These are phyloP conservation scores for Alloascoidea africana DNA, from an alignment of 805 yeast genomes.

Conservation along the genomic window DNA sequence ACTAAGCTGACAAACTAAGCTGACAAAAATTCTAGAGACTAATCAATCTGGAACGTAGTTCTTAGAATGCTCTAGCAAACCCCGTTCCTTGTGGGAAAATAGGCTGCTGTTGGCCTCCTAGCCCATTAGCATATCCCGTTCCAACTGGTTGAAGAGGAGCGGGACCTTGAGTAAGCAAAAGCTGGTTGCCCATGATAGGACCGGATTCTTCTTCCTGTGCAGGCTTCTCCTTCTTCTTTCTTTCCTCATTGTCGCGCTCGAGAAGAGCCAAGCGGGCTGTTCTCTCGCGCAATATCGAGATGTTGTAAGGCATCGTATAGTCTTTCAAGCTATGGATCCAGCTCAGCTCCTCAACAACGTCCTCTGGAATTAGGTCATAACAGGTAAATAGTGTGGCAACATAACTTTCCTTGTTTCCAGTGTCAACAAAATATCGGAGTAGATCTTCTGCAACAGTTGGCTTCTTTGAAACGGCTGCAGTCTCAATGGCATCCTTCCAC, in stretches of 20 bases:
- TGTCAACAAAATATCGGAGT: slow-evolving; percentile 84
- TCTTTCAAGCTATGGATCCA: slow-evolving; percentile 83
- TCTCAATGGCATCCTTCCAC: slow-evolving; percentile 89
- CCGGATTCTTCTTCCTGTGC: slow-evolving; percentile 24
- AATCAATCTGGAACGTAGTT: too few relatives aligned
- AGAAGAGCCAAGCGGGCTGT: slow-evolving; percentile 48
- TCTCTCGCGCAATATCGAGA: slow-evolving; percentile 73
- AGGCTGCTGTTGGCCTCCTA: too few relatives aligned
- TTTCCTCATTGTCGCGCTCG: slow-evolving; percentile 52
- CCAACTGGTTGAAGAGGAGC: too few relatives aligned
- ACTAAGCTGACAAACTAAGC: too few relatives aligned
- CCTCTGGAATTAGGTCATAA: slow-evolving; percentile 66
- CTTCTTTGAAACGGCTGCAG: slow-evolving; percentile 73
- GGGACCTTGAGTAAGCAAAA: slow-evolving; percentile 10
- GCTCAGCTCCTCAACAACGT: slow-evolving; percentile 73
- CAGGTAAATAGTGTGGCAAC: slow-evolving; percentile 80
- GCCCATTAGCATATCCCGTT: slow-evolving; percentile 3
- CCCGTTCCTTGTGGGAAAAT: too few relatives aligned
- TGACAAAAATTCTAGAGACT: too few relatives aligned
- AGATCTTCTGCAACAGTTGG: slow-evolving; percentile 78
- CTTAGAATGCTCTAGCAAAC: too few relatives aligned
- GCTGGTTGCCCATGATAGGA: slow-evolving; percentile 8
- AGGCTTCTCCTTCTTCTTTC: slow-evolving; percentile 41
- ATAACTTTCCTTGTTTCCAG: slow-evolving; percentile 92
- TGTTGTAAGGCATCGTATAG: slow-evolving; percentile 83